Base-by-base conservation (phyloP, 2,329 filamentous ascomycete genomes). In the Colletotrichum sp. region DNA sequence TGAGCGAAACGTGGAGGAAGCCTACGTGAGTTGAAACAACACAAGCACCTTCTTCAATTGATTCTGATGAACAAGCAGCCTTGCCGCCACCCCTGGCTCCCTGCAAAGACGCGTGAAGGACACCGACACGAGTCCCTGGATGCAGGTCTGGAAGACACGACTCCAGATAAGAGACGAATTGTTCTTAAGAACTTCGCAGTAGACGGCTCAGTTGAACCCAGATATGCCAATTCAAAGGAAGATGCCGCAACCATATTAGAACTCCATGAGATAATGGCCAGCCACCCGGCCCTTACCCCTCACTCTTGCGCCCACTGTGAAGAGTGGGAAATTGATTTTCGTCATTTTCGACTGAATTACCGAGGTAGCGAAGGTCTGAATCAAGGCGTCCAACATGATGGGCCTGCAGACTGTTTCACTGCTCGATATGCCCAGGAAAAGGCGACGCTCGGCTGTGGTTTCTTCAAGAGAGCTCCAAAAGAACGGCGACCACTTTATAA, bases 1-100 rank as follows among this genome's bases (percentile, higher is more conserved):
- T n/a, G 9, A n/a, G 19, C 19, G 9, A 12, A n/a, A 12, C 0
- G 39, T 4, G 39, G 39, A 4, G 39, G 39, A n/a, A 4, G 19
- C 9, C 3, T 12, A 49, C 0, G 39, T 49, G 39, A 49, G 39
- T n/a, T 49, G 39, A n/a, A 9, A 3, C 39, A 49, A 1, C 19
- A 2, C 9, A 6, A 49, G 2, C 39, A n/a, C 9, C 39, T 0
- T n/a, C 0, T 49, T 12, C 9, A 9, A 12, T 49, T n/a, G 0
- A 6, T 12, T 12, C 57, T 61, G 13, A 61, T 4, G 57, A 59
- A 11, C 8, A 9, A 19, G 12, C 4, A 68, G 49, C 22, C 9
- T 5, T 27, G 44, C 29, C 49, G 65, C 13, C 49, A 68, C 44
- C 4, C n/a, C 15, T 68, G 49, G 65, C 65, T 68, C 6, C 65